Percentiles rank a stretch among this genome's conserved stretches.
Evolutionary conservation across 768 basidiomycete species (phyloP).

Genomic region (Mycena galopus): DNA sequence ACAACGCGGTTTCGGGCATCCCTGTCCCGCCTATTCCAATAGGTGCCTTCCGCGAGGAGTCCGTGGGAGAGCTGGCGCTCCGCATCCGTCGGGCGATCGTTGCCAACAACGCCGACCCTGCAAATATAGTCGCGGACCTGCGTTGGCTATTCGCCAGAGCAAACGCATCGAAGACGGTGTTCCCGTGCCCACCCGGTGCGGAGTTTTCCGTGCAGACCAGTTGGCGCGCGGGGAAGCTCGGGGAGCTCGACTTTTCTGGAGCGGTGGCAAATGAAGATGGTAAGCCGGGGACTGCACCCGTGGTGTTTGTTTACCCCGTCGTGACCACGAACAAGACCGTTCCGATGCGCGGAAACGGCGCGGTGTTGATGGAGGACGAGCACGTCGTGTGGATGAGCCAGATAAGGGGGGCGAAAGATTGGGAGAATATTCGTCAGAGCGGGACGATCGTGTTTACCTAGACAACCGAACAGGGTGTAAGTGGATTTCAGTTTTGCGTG

Average conservation of each 20-base stretch:
- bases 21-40: background rate
- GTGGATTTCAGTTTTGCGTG: too few relatives aligned
- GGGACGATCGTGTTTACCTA: background rate
- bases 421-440: background rate
- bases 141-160: background rate
- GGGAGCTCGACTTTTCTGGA: background rate
- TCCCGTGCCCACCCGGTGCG: background rate
- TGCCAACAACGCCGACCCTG: background rate
- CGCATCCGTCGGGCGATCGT: background rate
- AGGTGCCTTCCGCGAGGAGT: background rate
- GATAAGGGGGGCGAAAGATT: background rate
- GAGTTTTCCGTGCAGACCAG: background rate
- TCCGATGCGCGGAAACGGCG: slow-evolving; percentile 11
- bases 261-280: background rate
- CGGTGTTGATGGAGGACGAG: slow-evolving; percentile 15
- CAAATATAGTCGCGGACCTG: background rate
- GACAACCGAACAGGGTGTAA: too few relatives aligned
- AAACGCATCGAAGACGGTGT: background rate
- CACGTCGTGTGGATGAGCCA: slow-evolving; percentile 11
- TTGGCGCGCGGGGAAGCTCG: background rate
- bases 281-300: background rate
- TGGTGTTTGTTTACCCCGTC: background rate
- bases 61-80: background rate
- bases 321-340: background rate
- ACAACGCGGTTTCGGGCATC: slow-evolving; percentile 12